These are phyloP conservation scores for Suillus variegatus DNA, from an alignment of 768 basidiomycete genomes.

Conservation along the genomic window DNA sequence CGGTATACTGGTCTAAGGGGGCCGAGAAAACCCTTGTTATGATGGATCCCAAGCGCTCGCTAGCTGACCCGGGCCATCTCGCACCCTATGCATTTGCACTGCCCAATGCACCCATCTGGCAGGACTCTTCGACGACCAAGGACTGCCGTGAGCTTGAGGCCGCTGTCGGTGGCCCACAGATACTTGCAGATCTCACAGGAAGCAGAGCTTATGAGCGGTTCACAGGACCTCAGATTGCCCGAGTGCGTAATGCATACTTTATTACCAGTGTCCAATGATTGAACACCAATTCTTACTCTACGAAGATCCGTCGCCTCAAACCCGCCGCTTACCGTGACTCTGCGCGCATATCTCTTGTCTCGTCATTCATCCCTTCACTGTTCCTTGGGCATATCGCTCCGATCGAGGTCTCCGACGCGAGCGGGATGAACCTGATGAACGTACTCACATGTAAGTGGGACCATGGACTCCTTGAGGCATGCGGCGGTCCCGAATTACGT, in stretches of 20 bases:
- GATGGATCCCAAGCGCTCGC: constrained; percentile 50
- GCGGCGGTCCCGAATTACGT: constrained; percentile 67
- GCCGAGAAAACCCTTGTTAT: constrained; percentile 53
- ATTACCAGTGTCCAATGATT: neutral
- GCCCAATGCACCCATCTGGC: constrained; percentile 80
- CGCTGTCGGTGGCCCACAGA: constrained; percentile 68
- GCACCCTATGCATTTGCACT: constrained; percentile 66
- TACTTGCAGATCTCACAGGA: constrained; percentile 74
- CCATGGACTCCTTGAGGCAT: constrained; percentile 60
- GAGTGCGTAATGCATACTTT: constrained; percentile 42
- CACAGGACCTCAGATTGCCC: constrained; percentile 82
- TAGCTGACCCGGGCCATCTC: constrained; percentile 55
- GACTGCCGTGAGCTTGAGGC: constrained; percentile 74
- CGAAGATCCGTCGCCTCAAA: constrained; percentile 56
- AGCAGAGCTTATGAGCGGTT: constrained; percentile 88
- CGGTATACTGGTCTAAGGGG: constrained; percentile 74
- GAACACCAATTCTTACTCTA: constrained; percentile 2
- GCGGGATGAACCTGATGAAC: constrained; percentile 90
- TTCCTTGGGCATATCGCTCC: constrained; percentile 77
- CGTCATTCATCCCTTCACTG: constrained; percentile 82
- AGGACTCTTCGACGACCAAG: constrained; percentile 80
- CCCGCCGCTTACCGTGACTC: constrained; percentile 61
- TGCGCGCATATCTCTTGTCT: constrained; percentile 73
- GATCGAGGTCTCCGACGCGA: constrained; percentile 86
- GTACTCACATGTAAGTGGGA: constrained; percentile 77